Evolutionary conservation across 1,284 basidiomycete genomes (phyloP).

Genomic region (Anthracocystis panici-leucophaei): DNA sequence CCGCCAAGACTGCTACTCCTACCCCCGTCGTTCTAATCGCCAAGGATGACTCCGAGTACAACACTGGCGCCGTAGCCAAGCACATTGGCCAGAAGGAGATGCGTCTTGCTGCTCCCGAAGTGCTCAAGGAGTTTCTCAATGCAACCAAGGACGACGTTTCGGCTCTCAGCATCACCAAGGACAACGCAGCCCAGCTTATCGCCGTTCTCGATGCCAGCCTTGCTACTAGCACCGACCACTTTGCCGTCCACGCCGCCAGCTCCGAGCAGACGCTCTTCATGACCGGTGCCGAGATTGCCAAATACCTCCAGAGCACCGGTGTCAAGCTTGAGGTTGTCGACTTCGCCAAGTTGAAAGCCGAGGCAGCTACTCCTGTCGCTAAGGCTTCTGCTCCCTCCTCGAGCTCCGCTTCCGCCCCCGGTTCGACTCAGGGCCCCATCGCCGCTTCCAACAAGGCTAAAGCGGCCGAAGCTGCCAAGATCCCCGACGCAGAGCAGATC

Average conservation of each 20-base stretch:
- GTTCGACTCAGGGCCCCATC: constrained; percentile 47
- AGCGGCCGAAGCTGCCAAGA: constrained; percentile 58
- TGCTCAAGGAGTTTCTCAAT: constrained; percentile 85
- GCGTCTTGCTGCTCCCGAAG: constrained; percentile 86
- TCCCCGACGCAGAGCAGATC: constrained; percentile 67
- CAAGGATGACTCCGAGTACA: constrained; percentile 82
- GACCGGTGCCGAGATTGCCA: constrained; percentile 58
- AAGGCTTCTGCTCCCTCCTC: constrained; percentile 37
- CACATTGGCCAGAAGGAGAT: constrained; percentile 89
- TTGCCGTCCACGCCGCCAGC: constrained; percentile 63
- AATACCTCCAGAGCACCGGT: constrained; percentile 62
- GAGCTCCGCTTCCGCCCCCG: constrained; percentile 41
- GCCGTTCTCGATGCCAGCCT: constrained; percentile 59
- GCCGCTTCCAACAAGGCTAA: constrained; percentile 44
- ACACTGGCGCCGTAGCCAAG: constrained; percentile 77
- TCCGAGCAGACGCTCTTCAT: constrained; percentile 65
- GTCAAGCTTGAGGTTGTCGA: constrained; percentile 61
- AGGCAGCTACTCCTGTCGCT: constrained; percentile 47
- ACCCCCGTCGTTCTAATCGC: constrained; percentile 89
- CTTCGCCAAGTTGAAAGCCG: constrained; percentile 56
- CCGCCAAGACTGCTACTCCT: constrained; percentile 85
- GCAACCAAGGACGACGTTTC: constrained; percentile 83
- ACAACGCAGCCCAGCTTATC: constrained; percentile 57
- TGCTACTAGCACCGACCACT: constrained; percentile 52
- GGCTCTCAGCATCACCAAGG: constrained; percentile 59